phyloP scores from a whole-genome alignment of 1,284 basidiomycete species.

The Entoloma clypeatum region DNA sequence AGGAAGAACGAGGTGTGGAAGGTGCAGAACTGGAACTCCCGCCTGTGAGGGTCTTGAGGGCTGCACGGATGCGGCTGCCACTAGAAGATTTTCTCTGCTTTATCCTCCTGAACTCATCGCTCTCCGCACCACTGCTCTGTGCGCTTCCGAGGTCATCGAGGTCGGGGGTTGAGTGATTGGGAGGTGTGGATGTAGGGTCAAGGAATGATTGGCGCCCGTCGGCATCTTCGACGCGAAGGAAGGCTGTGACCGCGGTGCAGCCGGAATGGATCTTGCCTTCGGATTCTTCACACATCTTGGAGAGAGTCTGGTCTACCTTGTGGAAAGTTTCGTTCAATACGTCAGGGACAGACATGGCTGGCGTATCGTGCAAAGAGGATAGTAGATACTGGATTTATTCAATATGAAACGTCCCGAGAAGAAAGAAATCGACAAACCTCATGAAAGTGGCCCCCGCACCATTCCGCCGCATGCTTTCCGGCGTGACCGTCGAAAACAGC shows the following conservation, averaged over 20 bases:
- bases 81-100: constrained; percentile 43
- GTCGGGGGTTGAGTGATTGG: constrained; percentile 29
- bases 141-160: constrained; percentile 30
- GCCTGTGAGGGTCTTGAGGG: constrained; percentile 48
- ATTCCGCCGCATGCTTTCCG: constrained; percentile 97
- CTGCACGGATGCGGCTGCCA: constrained; percentile 52
- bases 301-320: constrained; percentile 80
- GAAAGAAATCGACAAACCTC: constrained; percentile 50
- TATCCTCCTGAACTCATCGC: constrained; percentile 24
- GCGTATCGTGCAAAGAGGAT: constrained; percentile 44
- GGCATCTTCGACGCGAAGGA: constrained; percentile 89
- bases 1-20: constrained; percentile 36
- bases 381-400: constrained; percentile 47
- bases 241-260: constrained; percentile 96
- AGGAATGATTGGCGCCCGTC: constrained; percentile 67
- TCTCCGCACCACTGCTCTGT: constrained; percentile 30
- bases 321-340: constrained; percentile 93
- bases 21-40: constrained; percentile 35
- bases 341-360: constrained; percentile 74
- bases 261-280: constrained; percentile 93
- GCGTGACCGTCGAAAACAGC: constrained; percentile 99
- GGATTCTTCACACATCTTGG: constrained; percentile 76
- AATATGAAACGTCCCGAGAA: constrained; percentile 11
- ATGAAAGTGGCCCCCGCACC: constrained; percentile 97
- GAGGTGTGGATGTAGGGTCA: constrained; percentile 26